Base-by-base conservation (phyloP, 2,329 filamentous ascomycete genomes). In the Fusarium paranaense region DNA sequence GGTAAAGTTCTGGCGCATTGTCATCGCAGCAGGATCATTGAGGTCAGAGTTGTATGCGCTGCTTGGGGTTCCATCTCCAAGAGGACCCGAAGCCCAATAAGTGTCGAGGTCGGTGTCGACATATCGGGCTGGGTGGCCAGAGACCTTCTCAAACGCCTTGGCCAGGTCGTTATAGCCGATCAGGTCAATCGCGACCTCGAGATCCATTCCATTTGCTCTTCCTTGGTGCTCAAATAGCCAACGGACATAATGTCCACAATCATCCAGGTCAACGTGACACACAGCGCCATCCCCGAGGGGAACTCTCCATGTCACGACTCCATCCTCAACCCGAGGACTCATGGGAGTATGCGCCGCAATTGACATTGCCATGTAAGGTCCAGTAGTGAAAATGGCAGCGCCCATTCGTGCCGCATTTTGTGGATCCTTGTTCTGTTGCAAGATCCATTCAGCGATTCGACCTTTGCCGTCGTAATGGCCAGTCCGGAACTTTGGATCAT, bases 401-500 rank as follows among this genome's bases (percentile, higher is more conserved):
- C 67, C 64, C 72, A 74, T 74, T 13, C 57, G 38, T 27, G 22
- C 33, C 42, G 25, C 47, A 2, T 20, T 32, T 4, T 45, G 16
- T 3, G 37, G 18, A 0, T 9, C 16, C 14, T 61, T 32, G 5
- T 27, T 66, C 75, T 87, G 85, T 22, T 78, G 76, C 8, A 86
- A 73, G n/a, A 87, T 82, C 83, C 83, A 86, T 67, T 86, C 82
- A 1, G 80, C 84, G 8, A 87, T 72, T 13, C 86, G 77, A 3
- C 86, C 86, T 74, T 87, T 86, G 5, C 79, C 82, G 67, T 86
- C 86, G 57, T 87, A 88, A 77, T 90, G 87, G 0, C 87, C 87
- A 2, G 78, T 78, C 11, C 86, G 83, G 64, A 85, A 85, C 45
- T 84, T 81, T 0, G 85, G 81, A 25, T 87, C 80, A 71, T 86